phyloP scores from a whole-genome alignment of 495 filamentous ascomycete species.

The Hypoxylon crocopeplum region DNA sequence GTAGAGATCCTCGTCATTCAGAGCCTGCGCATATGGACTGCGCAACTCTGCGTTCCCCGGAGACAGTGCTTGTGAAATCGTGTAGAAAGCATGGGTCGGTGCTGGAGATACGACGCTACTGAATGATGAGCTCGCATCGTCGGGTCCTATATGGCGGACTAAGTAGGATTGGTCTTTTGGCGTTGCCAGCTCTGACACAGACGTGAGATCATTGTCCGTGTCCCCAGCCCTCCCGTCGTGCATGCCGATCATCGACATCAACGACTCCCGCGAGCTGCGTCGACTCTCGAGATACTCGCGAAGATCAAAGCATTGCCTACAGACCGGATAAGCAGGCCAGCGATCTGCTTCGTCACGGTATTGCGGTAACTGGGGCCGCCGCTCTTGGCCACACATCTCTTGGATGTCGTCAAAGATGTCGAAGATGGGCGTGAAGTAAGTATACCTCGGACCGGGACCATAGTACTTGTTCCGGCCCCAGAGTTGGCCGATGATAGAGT shows the following conservation, averaged over 20 bases:
- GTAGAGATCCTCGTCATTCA: constrained; percentile 41
- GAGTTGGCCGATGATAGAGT: constrained; percentile 44
- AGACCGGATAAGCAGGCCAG: constrained; percentile 39
- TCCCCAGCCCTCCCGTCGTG: constrained; percentile 30
- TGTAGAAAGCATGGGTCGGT: constrained; percentile 28
- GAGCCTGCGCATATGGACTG: constrained; percentile 37
- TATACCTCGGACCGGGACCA: constrained; percentile 36
- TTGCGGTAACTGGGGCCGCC: constrained; percentile 38
- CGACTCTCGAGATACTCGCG: constrained; percentile 39
- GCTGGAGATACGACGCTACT: constrained; percentile 33
- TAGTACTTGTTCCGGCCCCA: constrained; percentile 45
- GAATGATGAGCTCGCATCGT: constrained; percentile 30
- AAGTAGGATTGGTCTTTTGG: constrained; percentile 37
- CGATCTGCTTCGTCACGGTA: constrained; percentile 38
- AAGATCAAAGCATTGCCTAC: constrained; percentile 38
- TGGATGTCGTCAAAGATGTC: constrained; percentile 45
- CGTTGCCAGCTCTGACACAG: constrained; percentile 41
- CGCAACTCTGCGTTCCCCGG: constrained; percentile 29
- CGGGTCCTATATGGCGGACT: constrained; percentile 30
- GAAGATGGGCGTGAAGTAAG: constrained; percentile 44
- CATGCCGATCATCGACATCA: constrained; percentile 41
- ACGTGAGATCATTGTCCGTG: constrained; percentile 40
- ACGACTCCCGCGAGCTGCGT: constrained; percentile 37
- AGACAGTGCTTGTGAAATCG: constrained; percentile 23
- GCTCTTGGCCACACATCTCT: constrained; percentile 34